A percentile compares a stretch with the other conserved stretches of the same genome.
Conservation (phyloP, 2,329 filamentous ascomycete species). For the Apiospora marii region DNA sequence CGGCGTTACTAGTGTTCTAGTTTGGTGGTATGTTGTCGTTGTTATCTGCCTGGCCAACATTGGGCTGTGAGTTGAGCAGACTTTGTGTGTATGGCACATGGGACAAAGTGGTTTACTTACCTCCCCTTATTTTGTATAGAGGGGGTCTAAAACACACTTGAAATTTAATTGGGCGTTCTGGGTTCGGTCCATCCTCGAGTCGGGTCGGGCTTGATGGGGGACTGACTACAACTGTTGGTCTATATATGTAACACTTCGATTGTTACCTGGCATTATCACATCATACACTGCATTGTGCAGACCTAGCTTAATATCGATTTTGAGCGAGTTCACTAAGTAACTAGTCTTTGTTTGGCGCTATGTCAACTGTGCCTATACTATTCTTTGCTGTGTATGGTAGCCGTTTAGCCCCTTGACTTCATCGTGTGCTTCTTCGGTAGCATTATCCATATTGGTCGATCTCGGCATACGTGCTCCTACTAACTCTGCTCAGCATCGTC, state of each 20-base stretch:
- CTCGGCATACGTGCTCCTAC: neutral
- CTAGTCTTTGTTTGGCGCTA: neutral
- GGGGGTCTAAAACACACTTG: neutral
- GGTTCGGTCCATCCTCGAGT: neutral
- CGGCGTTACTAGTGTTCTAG: slow-evolving; percentile 7
- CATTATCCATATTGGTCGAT: neutral
- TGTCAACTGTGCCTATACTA: neutral
- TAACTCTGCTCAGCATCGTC: neutral
- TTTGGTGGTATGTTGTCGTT: slow-evolving; percentile 5
- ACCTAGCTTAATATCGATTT: neutral
- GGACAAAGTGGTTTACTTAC: neutral
- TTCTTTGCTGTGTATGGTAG: neutral
- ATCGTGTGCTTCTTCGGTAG: neutral
- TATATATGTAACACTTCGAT: neutral
- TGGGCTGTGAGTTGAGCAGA: neutral
- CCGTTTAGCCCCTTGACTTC: neutral
- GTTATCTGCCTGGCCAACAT: neutral
- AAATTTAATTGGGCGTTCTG: slow-evolving; percentile 3
- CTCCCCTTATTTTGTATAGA: neutral
- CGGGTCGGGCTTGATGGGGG: neutral
- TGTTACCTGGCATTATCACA: neutral
- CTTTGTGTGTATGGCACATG: neutral
- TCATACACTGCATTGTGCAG: neutral
- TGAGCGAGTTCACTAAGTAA: neutral
- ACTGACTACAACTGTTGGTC: too few species aligned